phyloP scores from a whole-genome alignment of 345 rosid species.

The Aethionema arabicum region DNA sequence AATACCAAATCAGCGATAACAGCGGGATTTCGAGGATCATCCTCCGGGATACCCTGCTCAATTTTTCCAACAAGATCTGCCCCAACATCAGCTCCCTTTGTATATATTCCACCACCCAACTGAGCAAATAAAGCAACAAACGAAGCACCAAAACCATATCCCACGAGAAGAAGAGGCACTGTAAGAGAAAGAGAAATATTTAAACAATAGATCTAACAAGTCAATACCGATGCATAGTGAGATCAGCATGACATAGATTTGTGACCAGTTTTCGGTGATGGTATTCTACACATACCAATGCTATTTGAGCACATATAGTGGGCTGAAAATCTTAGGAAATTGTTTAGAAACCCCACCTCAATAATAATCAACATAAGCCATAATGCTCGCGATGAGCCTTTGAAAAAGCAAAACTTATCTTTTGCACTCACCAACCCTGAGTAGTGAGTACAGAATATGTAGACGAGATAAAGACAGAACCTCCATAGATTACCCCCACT shows the following conservation, averaged over 20 bases:
- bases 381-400: conserved; percentile 7
- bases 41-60: conserved; percentile 99
- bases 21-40: conserved; percentile 99
- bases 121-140: conserved; percentile 99
- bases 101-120: conserved; percentile 98
- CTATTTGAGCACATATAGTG: conserved; percentile 10
- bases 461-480: conserved; percentile 10
- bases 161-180: conserved; percentile 99
- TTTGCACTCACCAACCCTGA: conserved; percentile 6
- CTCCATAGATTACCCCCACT: too few species aligned
- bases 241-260: neutral
- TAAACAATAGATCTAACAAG: conserved; percentile 30
- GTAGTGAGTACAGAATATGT: conserved; percentile 4
- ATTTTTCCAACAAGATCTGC: conserved; percentile 99
- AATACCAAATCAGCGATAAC: conserved; percentile 98
- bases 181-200: conserved; percentile 34
- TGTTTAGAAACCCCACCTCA: conserved; percentile 8
- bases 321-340: conserved; percentile 7
- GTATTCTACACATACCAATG: conserved; percentile 8
- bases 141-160: conserved; percentile 99
- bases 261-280: neutral
- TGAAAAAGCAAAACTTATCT: neutral
- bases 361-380: neutral
- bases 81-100: conserved; percentile 99
- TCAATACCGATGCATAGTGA: conserved; percentile 13